Evolutionary conservation across 2,329 filamentous ascomycete species (phyloP).

Genomic region (Ophiocordyceps unilateralis): DNA sequence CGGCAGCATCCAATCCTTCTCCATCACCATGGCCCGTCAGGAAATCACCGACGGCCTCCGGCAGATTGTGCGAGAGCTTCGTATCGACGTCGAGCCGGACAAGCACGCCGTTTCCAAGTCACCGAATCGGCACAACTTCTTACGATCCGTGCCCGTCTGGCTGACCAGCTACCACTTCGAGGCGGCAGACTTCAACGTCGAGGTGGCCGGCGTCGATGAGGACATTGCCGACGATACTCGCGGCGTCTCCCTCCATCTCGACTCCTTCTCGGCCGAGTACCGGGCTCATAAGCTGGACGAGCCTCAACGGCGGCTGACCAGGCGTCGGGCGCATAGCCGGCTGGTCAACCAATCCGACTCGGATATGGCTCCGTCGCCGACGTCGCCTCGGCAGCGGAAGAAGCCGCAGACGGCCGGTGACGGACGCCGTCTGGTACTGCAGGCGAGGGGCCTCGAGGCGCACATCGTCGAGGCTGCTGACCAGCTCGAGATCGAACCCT

Average conservation of each 20-base stretch:
- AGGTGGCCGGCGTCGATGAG: constrained; percentile 76
- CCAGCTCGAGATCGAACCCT: constrained; percentile 69
- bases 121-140: constrained; percentile 43
- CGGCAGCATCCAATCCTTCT: constrained; percentile 71
- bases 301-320: constrained; percentile 35
- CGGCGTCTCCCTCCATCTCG: constrained; percentile 71
- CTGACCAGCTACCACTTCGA: constrained; percentile 70
- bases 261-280: constrained; percentile 80
- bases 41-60: constrained; percentile 87
- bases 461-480: constrained; percentile 82
- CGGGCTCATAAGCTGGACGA: constrained; percentile 61
- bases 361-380: constrained; percentile 27
- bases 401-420: constrained; percentile 46
- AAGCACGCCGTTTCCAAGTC: constrained; percentile 33
- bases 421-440: constrained; percentile 64
- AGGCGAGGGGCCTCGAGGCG: constrained; percentile 70
- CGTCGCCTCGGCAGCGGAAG: constrained; percentile 25
- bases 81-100: constrained; percentile 47
- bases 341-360: constrained; percentile 52
- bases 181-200: constrained; percentile 74
- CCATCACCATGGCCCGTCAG: constrained; percentile 73
- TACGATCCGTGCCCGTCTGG: constrained; percentile 71
- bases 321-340: constrained; percentile 60
- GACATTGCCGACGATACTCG: constrained; percentile 67
- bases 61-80: constrained; percentile 75